Percentiles rank a stretch among this genome's conserved stretches.
phyloP scores from a whole-genome alignment of 2,329 filamentous ascomycete species.

The Hypoxylon sp. region DNA sequence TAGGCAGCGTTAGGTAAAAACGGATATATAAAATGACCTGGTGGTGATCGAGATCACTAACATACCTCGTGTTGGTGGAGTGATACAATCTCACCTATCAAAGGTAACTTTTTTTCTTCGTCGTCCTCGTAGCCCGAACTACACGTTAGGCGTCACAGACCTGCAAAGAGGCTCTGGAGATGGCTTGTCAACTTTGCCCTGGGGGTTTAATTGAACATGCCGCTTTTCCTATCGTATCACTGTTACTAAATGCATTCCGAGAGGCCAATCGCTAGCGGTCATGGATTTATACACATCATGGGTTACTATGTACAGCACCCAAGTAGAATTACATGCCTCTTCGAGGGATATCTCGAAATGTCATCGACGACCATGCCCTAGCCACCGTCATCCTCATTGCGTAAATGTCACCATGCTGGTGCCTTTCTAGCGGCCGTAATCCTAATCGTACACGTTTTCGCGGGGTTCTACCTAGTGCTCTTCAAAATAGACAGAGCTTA shows the following conservation, averaged over 20 bases:
- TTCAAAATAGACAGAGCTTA: slow-evolving; percentile 28
- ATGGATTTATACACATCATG: slow-evolving; percentile 42
- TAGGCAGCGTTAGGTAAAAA: neutral
- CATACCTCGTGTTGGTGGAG: no score
- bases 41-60: no score
- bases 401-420: slow-evolving; percentile 32
- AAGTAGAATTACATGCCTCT: slow-evolving; percentile 40
- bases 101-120: neutral
- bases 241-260: neutral
- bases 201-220: neutral
- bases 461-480: slow-evolving; percentile 29
- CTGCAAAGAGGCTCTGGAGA: neutral
- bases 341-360: slow-evolving; percentile 27
- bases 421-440: slow-evolving; percentile 37
- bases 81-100: no score
- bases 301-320: slow-evolving; percentile 46
- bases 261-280: slow-evolving; percentile 8
- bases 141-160: neutral
- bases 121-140: neutral
- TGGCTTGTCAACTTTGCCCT: neutral
- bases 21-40: no score
- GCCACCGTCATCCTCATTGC: slow-evolving; percentile 26
- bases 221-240: neutral
- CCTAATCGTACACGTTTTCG: slow-evolving; percentile 42
- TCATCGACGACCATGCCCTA: slow-evolving; percentile 32